Percentiles rank a stretch among this genome's conserved stretches.
phyloP scores from a whole-genome alignment of 2,329 filamentous ascomycete species.

The Aspergillus sojae region DNA sequence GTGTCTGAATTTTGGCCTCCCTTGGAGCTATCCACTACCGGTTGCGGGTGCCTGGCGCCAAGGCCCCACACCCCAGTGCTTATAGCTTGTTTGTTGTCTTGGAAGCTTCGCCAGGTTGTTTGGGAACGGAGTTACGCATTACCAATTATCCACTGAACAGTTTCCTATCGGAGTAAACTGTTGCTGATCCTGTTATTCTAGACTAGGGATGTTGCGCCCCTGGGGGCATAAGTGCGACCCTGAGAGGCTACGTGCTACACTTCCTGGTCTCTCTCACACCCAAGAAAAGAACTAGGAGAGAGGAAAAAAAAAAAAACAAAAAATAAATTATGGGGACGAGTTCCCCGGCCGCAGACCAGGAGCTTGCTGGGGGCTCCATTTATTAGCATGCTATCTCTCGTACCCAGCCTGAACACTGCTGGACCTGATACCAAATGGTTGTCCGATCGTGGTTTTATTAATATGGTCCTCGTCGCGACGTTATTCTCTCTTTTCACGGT shows the following conservation, averaged over 20 bases:
- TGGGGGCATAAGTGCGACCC: not conserved
- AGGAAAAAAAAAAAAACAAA: not conserved
- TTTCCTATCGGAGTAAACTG: not conserved
- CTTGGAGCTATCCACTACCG: not conserved
- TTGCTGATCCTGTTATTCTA: not conserved
- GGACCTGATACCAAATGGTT: not conserved
- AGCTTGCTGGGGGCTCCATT: not conserved
- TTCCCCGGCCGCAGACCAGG: not conserved
- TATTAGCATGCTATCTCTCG: not conserved
- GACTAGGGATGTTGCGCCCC: not conserved
- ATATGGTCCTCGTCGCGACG: not conserved
- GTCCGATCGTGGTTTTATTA: not conserved
- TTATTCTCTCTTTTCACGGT: not conserved
- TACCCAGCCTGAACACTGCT: not conserved
- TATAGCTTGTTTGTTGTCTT: too few relatives aligned
- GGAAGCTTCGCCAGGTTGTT: not conserved
- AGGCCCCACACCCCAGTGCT: not conserved
- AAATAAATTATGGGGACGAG: not conserved
- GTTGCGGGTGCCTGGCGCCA: not conserved
- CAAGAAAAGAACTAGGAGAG: not conserved
- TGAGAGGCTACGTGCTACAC: not conserved
- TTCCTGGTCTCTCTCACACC: not conserved
- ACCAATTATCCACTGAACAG: not conserved
- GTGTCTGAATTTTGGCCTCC: not conserved
- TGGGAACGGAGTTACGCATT: not conserved